Percentiles rank a stretch among this genome's conserved stretches.
Conservation (phyloP, 2,329 filamentous ascomycete species). For the Aspergillus pseudotamarii region DNA sequence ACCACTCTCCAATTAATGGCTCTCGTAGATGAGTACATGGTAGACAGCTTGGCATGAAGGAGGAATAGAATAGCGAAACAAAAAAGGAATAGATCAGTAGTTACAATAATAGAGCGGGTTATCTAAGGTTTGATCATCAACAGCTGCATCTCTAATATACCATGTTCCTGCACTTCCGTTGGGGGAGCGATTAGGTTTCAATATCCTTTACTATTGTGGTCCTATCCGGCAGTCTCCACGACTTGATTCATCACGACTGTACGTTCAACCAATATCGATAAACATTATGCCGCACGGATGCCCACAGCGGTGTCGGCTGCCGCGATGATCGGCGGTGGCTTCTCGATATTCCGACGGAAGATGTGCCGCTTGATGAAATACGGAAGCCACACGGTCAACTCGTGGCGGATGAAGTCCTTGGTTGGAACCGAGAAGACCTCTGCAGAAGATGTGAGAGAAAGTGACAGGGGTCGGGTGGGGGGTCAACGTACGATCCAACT, state of each 20-base stretch:
- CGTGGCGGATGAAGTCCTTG: slow-evolving; percentile 57
- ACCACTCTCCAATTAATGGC: too few species aligned
- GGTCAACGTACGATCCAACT: slow-evolving; percentile 27
- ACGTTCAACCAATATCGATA: neutral
- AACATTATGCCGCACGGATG: neutral
- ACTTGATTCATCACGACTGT: neutral
- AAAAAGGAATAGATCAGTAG: accelerated
- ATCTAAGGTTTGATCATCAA: too few species aligned
- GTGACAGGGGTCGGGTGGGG: neutral
- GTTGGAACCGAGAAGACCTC: slow-evolving; percentile 61
- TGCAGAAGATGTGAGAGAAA: slow-evolving; percentile 49
- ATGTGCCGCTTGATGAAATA: slow-evolving; percentile 63
- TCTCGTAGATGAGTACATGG: too few species aligned
- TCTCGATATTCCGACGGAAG: slow-evolving; percentile 48
- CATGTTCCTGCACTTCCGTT: neutral
- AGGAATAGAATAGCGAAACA: too few species aligned
- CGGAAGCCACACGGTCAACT: slow-evolving; percentile 58
- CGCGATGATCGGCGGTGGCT: slow-evolving; percentile 27
- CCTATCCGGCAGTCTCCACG: neutral
- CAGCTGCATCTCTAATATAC: neutral
- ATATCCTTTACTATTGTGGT: neutral
- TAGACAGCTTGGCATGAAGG: too few species aligned
- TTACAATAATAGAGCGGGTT: too few species aligned
- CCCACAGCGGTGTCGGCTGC: slow-evolving; percentile 15
- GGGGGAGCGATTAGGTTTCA: neutral